A percentile compares a stretch with the other conserved stretches of the same genome.
phyloP scores from a whole-genome alignment of 73 alveolate species.

The Stentor coeruleus region DNA sequence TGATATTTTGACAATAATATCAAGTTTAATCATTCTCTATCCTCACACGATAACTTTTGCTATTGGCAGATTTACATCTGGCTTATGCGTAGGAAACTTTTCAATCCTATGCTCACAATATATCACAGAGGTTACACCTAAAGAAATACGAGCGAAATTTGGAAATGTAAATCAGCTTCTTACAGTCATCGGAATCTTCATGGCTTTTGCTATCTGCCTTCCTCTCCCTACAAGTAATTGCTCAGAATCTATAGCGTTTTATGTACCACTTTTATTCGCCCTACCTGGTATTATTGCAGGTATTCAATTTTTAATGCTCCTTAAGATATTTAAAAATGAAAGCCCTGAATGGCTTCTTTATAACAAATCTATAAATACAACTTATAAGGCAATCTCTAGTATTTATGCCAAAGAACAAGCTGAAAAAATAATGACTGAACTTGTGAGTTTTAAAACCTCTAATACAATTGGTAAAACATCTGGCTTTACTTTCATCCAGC shows the following conservation, averaged over 20 bases:
- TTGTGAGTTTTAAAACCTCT: background rate
- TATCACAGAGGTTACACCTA: background rate
- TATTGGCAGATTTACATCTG: background rate
- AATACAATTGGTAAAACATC: background rate
- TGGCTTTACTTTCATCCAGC: background rate
- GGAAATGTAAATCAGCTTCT: background rate
- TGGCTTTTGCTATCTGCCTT: background rate
- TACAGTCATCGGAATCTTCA: background rate
- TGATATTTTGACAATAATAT: background rate
- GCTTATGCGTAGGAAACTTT: background rate
- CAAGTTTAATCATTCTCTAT: background rate
- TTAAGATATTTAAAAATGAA: background rate
- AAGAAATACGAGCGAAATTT: background rate
- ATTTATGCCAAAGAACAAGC: background rate
- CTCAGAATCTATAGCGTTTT: background rate
- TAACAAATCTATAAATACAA: background rate
- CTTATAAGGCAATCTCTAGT: background rate
- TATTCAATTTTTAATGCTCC: background rate
- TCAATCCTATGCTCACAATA: background rate
- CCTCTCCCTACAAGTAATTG: conserved; percentile 1
- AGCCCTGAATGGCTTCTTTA: background rate
- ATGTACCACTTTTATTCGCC: background rate
- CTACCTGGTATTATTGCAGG: background rate
- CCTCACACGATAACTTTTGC: conserved; percentile 2
- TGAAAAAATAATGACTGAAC: background rate